Evolutionary conservation across 192 early-diverging fungal species (phyloP), one percentile per base, ranked within the genome.

Genomic region (Dimargaris cristalligena): DNA sequence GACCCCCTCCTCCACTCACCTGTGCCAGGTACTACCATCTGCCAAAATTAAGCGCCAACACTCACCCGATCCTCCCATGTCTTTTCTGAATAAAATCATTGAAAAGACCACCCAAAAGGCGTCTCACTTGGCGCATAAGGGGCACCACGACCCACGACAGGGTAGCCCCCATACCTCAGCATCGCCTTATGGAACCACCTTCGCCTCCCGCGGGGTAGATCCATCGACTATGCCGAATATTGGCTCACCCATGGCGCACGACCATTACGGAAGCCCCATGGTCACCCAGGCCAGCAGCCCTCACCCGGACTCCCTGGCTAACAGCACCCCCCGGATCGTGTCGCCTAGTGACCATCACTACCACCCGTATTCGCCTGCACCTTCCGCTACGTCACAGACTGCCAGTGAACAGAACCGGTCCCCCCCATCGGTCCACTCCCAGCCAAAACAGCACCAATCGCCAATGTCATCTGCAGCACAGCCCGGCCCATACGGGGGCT

Each of bases 11-110:
- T n/a, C n/a, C n/a, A n/a, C n/a, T n/a, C n/a, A n/a, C n/a, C n/a
- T n/a, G n/a, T n/a, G n/a, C n/a, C n/a, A n/a, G n/a, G n/a, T n/a
- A n/a, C n/a, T n/a, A n/a, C n/a, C n/a, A n/a, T n/a, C n/a, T n/a
- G 38, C 45, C 33, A 4, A 30, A 26, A 20, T 28, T 22, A 4
- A 35, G 41, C 47, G 59, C n/a, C 2, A 16, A 57, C 9, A 38
- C 6, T 38, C 44, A 25, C 35, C n/a, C 9, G 29, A 18, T 52
- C 44, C 14, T 35, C 44, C 18, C 4, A 75, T 75, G 74, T 70
- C 74, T 48, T 75, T 75, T 61, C 71, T 75, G 57, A 75, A 75
- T 65, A 71, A 72, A 61, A 75, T 75, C 52, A 44, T 75, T 41
- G 70, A 75, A 62, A 75, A 75, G 65, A 75, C 74, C 14, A 33